Base-by-base conservation (phyloP, 352 stramenopile species). In the Globisporangium camurandrum region DNA sequence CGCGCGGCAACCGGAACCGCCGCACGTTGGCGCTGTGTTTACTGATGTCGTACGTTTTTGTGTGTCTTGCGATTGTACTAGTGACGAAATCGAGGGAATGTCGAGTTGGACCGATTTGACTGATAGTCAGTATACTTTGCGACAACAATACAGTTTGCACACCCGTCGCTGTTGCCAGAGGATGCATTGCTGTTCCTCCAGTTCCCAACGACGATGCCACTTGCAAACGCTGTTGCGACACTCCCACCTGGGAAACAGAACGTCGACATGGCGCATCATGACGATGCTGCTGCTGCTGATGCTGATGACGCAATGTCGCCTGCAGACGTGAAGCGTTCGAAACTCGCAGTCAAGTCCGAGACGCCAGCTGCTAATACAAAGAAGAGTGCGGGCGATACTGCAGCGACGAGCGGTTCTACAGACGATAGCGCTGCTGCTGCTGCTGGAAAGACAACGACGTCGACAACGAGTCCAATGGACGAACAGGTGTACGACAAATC, bases 171-270 rank as follows among this genome's bases (percentile, higher is more conserved):
- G 19, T 54, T 84, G 12, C 39, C 52, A 0, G 77, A 93, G 52
- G 79, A 93, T 56, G 67, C 78, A 45, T 57, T 93, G 6, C 69
- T 93, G 7, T 93, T 91, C 65, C 62, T 93, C 36, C 83, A 93
- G 47, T 64, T 93, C 44, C 83, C 83, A 10, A 93, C 83, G 24
- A 93, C 83, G 19, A 65, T 93, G 7, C 83, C 83, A 20, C 70
- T 90, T 23, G 68, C 75, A 34, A 83, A 67, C 46, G 70, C 65
- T 0, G 64, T 69, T 19, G 54, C 60, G 7, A 71, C 68, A 24
- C 20, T 41, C 9, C 52, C 56, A 4, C 71, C 22, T 53, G 61
- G 11, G 36, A 41, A n/a, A 24, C 36, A 9, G 24, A 51, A 67
- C 40, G 61, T 75, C 23, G 65, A 71, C 23, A 30, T 57, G 9